These are phyloP conservation scores for Teunomyces gatunensis DNA, from an alignment of 805 yeast genomes.

Conservation along the genomic window DNA sequence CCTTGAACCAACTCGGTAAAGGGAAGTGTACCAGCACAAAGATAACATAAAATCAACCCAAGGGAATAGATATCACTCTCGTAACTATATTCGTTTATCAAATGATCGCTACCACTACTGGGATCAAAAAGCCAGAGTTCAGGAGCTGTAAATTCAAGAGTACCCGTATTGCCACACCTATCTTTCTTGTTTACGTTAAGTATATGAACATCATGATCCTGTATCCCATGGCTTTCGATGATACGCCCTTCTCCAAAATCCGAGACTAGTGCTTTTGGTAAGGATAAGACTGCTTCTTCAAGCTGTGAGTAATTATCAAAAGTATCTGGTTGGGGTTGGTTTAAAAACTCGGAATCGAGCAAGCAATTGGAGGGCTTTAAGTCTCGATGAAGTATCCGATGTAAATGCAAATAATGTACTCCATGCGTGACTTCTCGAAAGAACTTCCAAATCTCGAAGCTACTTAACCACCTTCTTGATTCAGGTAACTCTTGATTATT, in stretches of 20 bases:
- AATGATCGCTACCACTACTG: constrained; percentile 32
- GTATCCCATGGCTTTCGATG: constrained; percentile 47
- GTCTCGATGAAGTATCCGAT: constrained; percentile 83
- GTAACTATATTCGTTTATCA: constrained; percentile 56
- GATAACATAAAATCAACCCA: constrained; percentile 76
- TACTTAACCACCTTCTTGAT: constrained; percentile 37
- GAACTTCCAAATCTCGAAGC: constrained; percentile 64
- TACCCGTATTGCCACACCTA: constrained; percentile 85
- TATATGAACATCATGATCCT: constrained; percentile 2
- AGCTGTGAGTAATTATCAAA: constrained; percentile 6
- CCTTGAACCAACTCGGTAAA: constrained; percentile 25
- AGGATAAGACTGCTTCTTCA: constrained; percentile 17
- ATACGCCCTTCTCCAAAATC: constrained; percentile 89
- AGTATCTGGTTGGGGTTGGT: not conserved
- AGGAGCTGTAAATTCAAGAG: constrained; percentile 86
- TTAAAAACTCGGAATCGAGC: constrained; percentile 38
- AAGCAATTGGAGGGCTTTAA: constrained; percentile 87
- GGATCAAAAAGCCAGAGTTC: constrained; percentile 52
- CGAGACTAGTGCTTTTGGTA: constrained; percentile 76
- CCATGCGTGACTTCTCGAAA: constrained; percentile 70
- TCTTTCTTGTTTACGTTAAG: constrained; percentile 29
- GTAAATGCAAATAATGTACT: constrained; percentile 64
- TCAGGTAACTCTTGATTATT: not conserved
- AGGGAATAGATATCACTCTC: constrained; percentile 79
- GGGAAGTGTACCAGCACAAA: constrained; percentile 73